Evolutionary conservation across 441 rosid species (phyloP), one percentile per base, ranked within the genome.

Genomic region (Pelargonium cotyledonis): DNA sequence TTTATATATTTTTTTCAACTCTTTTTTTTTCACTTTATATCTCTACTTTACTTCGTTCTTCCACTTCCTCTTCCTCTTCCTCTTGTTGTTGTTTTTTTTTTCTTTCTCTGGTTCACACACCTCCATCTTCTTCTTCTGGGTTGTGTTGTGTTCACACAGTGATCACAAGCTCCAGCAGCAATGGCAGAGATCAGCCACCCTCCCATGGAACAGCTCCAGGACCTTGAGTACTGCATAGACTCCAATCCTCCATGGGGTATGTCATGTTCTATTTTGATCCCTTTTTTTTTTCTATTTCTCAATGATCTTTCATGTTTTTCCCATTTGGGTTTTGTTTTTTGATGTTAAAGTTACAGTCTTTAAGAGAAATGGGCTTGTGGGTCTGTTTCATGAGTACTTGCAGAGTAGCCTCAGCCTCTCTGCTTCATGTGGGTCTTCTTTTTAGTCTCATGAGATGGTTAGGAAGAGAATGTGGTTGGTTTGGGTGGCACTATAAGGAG

Each of bases 181-280:
- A 89, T 91, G 98, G 97, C 96, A 29, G 98, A 87, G 63, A 87
- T 88, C 47, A 81, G 68, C 46, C 90, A 88, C 72, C 93, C 79
- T 73, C 93, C 93, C 41, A 85, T 86, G 91, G 94, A 88, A 35
- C 94, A 88, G 71, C 91, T 86, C 67, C 91, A 88, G 71, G 89
- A 88, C 88, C 94, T 88, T 44, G 89, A 88, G 68, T 88, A 88
- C 84, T 86, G 94, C 88, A 88, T 88, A 80, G 88, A 88, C 86
- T 88, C 94, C 72, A 88, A 86, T 75, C 91, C 94, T 82, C 78
- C 94, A 64, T 88, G 94, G 94, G 85, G 93, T 88, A 81, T 18
- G 78, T 46, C 18, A 46, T 6, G 46, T 38, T 38, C 23, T 58
- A 10, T 62, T 8, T 41, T 29, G 26, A 23, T 23, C 26, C 26